These are phyloP conservation scores for Fusarium pseudoanthophilum DNA, from an alignment of 2,329 filamentous ascomycete genomes.

Conservation along the genomic window DNA sequence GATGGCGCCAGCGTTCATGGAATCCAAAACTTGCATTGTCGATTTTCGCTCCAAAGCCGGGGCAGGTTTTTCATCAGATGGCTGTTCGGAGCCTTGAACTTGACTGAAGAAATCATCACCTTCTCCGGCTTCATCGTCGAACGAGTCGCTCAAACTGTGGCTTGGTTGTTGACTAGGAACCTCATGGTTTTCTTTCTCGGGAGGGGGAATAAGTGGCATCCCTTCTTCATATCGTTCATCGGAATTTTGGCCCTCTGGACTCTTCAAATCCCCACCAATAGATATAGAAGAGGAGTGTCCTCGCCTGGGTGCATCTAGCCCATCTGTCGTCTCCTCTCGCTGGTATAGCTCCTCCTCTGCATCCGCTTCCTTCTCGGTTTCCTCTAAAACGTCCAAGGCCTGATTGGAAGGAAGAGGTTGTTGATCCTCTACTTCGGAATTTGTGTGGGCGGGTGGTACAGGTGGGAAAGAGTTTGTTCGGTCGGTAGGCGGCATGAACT, in stretches of 20 bases:
- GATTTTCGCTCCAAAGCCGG: conserved; percentile 71
- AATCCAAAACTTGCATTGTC: conserved; percentile 72
- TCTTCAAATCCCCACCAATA: conserved; percentile 57
- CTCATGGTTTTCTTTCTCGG: conserved; percentile 15
- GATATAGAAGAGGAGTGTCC: conserved; percentile 49
- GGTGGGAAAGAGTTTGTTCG: conserved; percentile 72
- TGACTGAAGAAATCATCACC: conserved; percentile 74
- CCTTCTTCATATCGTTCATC: conserved; percentile 77
- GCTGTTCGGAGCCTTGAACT: conserved; percentile 50
- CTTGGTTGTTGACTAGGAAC: conserved; percentile 35
- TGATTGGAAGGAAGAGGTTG: conserved; percentile 61
- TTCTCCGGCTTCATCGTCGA: conserved; percentile 59
- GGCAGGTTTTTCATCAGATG: conserved; percentile 11
- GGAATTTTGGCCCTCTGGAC: conserved; percentile 54
- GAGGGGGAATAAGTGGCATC: conserved; percentile 67
- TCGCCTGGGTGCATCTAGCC: conserved; percentile 24
- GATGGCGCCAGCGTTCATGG: conserved; percentile 53
- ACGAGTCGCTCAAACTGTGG: conserved; percentile 45
- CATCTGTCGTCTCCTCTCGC: conserved; percentile 23
- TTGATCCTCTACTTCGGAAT: conserved; percentile 45
- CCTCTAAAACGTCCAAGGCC: conserved; percentile 63
- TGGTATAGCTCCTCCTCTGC: conserved; percentile 54
- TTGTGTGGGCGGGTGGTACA: conserved; percentile 57
- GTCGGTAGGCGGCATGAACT: conserved; percentile 66
- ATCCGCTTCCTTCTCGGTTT: conserved; percentile 61